phyloP scores from a whole-genome alignment of 352 stramenopile species.

The Globisporangium mamillatum region DNA sequence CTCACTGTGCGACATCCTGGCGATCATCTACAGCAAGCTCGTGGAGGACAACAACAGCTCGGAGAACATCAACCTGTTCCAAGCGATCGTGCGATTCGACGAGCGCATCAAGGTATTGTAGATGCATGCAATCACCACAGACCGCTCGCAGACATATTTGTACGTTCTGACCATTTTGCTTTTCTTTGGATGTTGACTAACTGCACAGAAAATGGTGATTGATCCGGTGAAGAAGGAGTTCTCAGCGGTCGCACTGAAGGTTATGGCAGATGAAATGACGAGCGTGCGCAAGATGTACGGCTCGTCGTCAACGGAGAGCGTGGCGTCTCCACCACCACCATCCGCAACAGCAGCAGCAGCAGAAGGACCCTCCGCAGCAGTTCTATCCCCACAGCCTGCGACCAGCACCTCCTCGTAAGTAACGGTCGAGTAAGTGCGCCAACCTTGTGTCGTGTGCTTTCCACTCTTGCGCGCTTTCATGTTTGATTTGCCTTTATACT shows the following conservation, averaged over 20 bases:
- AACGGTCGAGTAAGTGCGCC: neutral
- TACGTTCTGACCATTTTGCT: neutral
- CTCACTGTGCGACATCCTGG: conserved; percentile 78
- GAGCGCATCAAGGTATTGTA: conserved; percentile 73
- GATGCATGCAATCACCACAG: neutral
- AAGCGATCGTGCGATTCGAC: conserved; percentile 76
- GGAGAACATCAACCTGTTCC: conserved; percentile 73
- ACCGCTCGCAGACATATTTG: neutral
- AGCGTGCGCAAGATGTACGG: conserved; percentile 50
- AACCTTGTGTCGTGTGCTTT: neutral
- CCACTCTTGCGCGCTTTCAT: neutral
- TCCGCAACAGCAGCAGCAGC: neutral
- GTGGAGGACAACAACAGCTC: conserved; percentile 72
- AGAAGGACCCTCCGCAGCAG: neutral
- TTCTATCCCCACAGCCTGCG: neutral
- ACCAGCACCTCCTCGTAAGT: neutral
- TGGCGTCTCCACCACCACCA: neutral
- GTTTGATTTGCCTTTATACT: neutral
- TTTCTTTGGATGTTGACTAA: neutral
- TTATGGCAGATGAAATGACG: conserved; percentile 61
- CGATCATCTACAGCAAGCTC: conserved; percentile 81
- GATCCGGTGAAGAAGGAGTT: conserved; percentile 84
- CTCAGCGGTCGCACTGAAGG: conserved; percentile 45
- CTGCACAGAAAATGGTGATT: conserved; percentile 76
- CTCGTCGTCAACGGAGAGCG: conserved; percentile 14